A percentile compares a stretch with the other conserved stretches of the same genome.
These are phyloP conservation scores for Ambispora gerdemannii DNA, from an alignment of 192 early-diverging fungal species.

Conservation along the genomic window DNA sequence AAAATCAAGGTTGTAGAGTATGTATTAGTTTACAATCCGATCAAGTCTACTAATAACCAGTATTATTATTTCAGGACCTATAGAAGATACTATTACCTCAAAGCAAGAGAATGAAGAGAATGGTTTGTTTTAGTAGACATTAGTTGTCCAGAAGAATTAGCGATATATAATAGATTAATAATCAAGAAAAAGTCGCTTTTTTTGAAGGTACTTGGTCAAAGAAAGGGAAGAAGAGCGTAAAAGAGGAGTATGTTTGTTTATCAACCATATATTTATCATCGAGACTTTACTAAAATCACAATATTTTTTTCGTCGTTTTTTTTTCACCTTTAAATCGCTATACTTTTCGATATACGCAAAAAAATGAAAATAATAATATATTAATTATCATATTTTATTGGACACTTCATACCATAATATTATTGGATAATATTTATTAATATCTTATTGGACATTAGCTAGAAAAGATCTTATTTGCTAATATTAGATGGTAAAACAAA, in stretches of 20 bases:
- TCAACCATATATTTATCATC: slow-evolving; percentile 25
- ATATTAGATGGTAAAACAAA: too few relatives aligned
- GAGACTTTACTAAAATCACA: slow-evolving; percentile 24
- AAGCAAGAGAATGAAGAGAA: slow-evolving; percentile 24
- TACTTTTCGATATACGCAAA: too few relatives aligned
- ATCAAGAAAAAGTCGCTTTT: slow-evolving; percentile 12
- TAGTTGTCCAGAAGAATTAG: slow-evolving; percentile 27
- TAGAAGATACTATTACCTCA: slow-evolving; percentile 13
- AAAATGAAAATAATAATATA: too few relatives aligned
- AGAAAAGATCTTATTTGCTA: too few relatives aligned
- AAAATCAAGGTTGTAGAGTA: slow-evolving; percentile 26
- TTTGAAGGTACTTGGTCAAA: slow-evolving; percentile 23
- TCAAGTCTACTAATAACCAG: slow-evolving; percentile 20
- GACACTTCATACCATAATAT: too few relatives aligned
- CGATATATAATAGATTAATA: background rate
- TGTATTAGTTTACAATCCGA: slow-evolving; percentile 19
- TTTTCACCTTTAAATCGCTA: slow-evolving; percentile 26
- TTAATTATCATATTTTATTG: too few relatives aligned
- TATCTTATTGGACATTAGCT: too few relatives aligned
- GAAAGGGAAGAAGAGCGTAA: slow-evolving; percentile 21
- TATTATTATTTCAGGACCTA: slow-evolving; percentile 22
- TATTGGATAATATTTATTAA: too few relatives aligned
- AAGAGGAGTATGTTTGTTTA: slow-evolving; percentile 26
- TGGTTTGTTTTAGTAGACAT: slow-evolving; percentile 25
- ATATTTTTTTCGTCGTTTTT: slow-evolving; percentile 20